Base-by-base conservation (phyloP, 257 asterid genomes). In the Leptodermis oblonga region DNA sequence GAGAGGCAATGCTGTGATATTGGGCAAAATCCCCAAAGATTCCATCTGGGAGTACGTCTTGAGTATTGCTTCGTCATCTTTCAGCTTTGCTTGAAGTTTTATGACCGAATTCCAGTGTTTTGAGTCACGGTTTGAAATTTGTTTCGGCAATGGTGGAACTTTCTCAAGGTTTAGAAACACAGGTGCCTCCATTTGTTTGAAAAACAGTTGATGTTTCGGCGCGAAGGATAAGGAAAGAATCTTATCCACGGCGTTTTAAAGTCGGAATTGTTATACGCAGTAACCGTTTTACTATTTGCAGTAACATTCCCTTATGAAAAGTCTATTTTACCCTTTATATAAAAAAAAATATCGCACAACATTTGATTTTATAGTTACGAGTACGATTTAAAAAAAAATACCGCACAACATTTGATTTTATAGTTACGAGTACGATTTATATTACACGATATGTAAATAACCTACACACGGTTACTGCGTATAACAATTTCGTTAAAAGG, bases 21-120 rank as follows among this genome's bases (percentile, higher is more conserved):
- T 45, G 1, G 82, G 82, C 63, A 30, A 60, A 60, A 78, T 58
- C 31, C 59, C 74, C 52, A 53, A 56, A 66, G 72, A 49, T 74
- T 74, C 77, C 82, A 78, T 78, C 3, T 58, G 71, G 74, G 74
- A 14, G 59, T 70, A 62, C 15, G 77, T 70, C 5, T 60, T 28
- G 68, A 78, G 82, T 17, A 78, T 70, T 48, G 71, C 77, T 17
- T 30, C 49, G 65, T 74, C 79, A 26, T 74, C 74, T 79, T 46
- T 68, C 37, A 66, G 75, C 66, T 39, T 67, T 56, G 77, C 74
- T 11, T 71, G 75, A 39, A 37, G 75, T 48, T 62, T 68, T 63
- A 79, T 63, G 51, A 65, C n/a, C 28, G 71, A 62, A 71, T 67
- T 63, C 83, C 80, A 75, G 43, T 62, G 61, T 15, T 12, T 55